These are phyloP conservation scores for Clitopilus hobsonii DNA, from an alignment of 768 basidiomycete species.

Conservation along the genomic window DNA sequence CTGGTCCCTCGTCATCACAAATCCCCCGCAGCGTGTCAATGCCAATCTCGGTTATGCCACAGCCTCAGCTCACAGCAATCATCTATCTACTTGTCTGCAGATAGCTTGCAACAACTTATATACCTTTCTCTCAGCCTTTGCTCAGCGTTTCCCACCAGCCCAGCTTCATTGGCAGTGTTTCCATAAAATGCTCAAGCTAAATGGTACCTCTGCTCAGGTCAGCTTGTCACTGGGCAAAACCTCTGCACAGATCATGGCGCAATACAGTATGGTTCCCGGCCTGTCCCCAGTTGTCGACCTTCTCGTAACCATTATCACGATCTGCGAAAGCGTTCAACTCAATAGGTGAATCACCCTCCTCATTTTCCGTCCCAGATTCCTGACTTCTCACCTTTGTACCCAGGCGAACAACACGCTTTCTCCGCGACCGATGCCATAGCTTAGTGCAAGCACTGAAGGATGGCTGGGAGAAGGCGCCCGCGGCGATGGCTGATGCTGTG, in stretches of 20 bases:
- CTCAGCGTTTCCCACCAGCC: neutral
- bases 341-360: slow-evolving; percentile 34
- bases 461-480: slow-evolving; percentile 25
- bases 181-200: slow-evolving; percentile 4
- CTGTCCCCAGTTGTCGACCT: slow-evolving; percentile 36
- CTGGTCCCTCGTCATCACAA: too few relatives aligned
- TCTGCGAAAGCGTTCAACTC: slow-evolving; percentile 40
- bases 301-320: slow-evolving; percentile 36
- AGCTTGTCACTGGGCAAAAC: slow-evolving; percentile 27
- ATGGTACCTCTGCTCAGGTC: slow-evolving; percentile 5
- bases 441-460: slow-evolving; percentile 36
- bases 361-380: neutral
- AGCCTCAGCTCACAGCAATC: too few relatives aligned
- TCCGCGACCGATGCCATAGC: slow-evolving; percentile 41
- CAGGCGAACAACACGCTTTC: slow-evolving; percentile 38
- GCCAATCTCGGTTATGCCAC: too few relatives aligned
- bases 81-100: neutral
- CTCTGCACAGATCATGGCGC: slow-evolving; percentile 39
- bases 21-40: too few relatives aligned
- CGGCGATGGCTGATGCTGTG: slow-evolving; percentile 25
- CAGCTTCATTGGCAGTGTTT: neutral
- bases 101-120: neutral
- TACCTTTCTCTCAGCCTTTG: neutral
- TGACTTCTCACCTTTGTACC: slow-evolving; percentile 2
- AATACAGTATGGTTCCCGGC: slow-evolving; percentile 45